Percentiles rank a stretch among this genome's conserved stretches.
Conservation (phyloP, 208 protist genomes). For the Leishmania martiniquensis region DNA sequence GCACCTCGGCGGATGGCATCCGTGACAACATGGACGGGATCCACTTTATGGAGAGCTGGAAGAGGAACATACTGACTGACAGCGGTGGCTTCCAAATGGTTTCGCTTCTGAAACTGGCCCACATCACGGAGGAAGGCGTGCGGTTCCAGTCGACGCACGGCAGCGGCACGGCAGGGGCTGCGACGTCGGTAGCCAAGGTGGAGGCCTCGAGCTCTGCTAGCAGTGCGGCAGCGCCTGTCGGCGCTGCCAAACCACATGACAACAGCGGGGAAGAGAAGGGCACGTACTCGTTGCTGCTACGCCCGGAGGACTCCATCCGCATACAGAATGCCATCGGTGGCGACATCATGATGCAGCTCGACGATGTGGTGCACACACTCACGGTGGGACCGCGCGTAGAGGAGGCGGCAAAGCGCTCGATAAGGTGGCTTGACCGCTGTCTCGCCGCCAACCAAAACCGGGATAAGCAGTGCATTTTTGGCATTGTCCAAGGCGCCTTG, state of each 20-base stretch:
- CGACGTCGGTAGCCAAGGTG: conserved; percentile 10
- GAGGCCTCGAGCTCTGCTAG: conserved; percentile 8
- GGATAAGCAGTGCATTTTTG: conserved; percentile 98
- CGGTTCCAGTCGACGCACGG: conserved; percentile 98
- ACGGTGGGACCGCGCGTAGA: conserved; percentile 92
- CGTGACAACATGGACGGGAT: conserved; percentile 95
- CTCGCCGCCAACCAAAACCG: conserved; percentile 94
- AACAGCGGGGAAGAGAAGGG: conserved; percentile 15
- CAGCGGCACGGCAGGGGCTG: conserved; percentile 37
- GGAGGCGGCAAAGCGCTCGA: conserved; percentile 95
- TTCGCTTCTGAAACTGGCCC: conserved; percentile 95
- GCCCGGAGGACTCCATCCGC: conserved; percentile 97
- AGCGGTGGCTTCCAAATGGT: conserved; percentile 99
- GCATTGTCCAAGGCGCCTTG: conserved; percentile 98
- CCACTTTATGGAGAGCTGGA: conserved; percentile 97
- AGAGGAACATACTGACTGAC: conserved; percentile 97
- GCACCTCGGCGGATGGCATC: conserved; percentile 34
- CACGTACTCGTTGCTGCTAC: conserved; percentile 93
- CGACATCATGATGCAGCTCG: conserved; percentile 99
- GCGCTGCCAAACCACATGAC: neutral
- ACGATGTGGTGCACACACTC: conserved; percentile 97
- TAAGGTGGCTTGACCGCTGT: conserved; percentile 99
- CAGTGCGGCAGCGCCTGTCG: conserved; percentile 5
- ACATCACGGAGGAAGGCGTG: conserved; percentile 99
- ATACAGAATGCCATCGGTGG: conserved; percentile 99